phyloP scores from a whole-genome alignment of 306 rosid species.

The Clitoria ternatea region DNA sequence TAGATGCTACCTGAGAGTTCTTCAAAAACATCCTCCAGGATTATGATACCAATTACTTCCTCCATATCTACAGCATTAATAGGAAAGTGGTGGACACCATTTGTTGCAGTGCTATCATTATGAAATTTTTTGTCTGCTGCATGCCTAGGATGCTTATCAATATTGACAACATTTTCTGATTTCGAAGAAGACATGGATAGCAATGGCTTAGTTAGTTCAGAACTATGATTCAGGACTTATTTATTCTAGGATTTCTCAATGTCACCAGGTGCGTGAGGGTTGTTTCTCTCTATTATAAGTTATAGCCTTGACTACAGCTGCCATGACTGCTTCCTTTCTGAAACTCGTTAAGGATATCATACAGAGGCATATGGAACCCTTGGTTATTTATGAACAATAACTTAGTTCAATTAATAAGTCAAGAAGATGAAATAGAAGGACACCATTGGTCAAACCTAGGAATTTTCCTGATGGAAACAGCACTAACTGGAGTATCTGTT shows the following conservation, averaged over 20 bases:
- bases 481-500: conserved; percentile 77
- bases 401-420: conserved; percentile 8
- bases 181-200: conserved; percentile 42
- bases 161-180: conserved; percentile 38
- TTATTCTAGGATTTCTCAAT: conserved; percentile 43
- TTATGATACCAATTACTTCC: conserved; percentile 89
- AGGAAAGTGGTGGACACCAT: conserved; percentile 31
- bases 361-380: conserved; percentile 96
- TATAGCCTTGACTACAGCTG: conserved; percentile 89
- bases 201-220: conserved; percentile 64
- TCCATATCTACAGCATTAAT: conserved; percentile 82
- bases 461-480: conserved; percentile 64
- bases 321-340: conserved; percentile 99
- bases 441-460: conserved; percentile 57
- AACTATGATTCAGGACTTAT: conserved; percentile 22
- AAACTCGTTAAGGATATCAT: conserved; percentile 92
- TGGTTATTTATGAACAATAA: conserved; percentile 22
- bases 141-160: conserved; percentile 47
- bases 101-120: conserved; percentile 23
- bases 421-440: not conserved
- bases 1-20: conserved; percentile 81
- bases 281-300: conserved; percentile 44
- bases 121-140: conserved; percentile 26
- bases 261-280: conserved; percentile 34
- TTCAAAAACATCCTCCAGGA: conserved; percentile 93